Evolutionary conservation across 2,329 filamentous ascomycete genomes (phyloP).

Genomic region (Pseudonectria buxi): DNA sequence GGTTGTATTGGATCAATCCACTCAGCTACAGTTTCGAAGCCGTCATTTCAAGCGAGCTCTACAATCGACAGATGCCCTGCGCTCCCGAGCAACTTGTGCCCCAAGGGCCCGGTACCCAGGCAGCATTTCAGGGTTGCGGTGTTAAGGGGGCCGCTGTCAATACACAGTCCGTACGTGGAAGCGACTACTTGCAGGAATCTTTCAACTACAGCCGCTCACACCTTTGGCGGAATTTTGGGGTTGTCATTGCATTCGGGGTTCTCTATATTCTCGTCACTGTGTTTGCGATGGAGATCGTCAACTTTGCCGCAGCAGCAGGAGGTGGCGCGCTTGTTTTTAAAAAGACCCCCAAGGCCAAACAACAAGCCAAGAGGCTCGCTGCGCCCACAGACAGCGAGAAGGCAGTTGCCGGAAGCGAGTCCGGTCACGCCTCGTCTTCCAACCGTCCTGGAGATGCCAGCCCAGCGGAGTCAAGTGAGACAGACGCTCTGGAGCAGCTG

Average conservation of each 20-base stretch:
- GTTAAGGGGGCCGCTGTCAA: slow-evolving; percentile 47
- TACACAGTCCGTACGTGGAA: slow-evolving; percentile 40
- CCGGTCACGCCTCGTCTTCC: too few species aligned
- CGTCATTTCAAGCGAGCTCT: slow-evolving; percentile 48
- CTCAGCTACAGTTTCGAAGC: slow-evolving; percentile 60
- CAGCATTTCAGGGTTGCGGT: slow-evolving; percentile 47
- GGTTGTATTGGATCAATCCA: slow-evolving; percentile 59
- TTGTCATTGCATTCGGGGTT: slow-evolving; percentile 12
- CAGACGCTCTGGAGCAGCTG: slow-evolving; percentile 17
- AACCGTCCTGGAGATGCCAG: neutral
- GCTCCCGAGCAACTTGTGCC: slow-evolving; percentile 39
- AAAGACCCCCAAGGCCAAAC: slow-evolving; percentile 55
- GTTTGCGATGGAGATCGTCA: slow-evolving; percentile 12
- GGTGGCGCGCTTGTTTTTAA: slow-evolving; percentile 69
- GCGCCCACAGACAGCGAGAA: too few species aligned
- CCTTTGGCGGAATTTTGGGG: slow-evolving; percentile 17
- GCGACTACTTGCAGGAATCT: slow-evolving; percentile 44
- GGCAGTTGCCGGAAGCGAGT: too few species aligned
- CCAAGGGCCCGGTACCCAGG: slow-evolving; percentile 32
- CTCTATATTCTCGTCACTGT: slow-evolving; percentile 15
- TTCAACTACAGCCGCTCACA: slow-evolving; percentile 44
- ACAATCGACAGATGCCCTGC: slow-evolving; percentile 45
- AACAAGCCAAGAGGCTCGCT: slow-evolving; percentile 20
- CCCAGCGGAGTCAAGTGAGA: neutral
- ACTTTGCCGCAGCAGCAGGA: slow-evolving; percentile 30